Conservation (phyloP, 2,329 filamentous ascomycete genomes). For the Cladorrhinum sp. region DNA sequence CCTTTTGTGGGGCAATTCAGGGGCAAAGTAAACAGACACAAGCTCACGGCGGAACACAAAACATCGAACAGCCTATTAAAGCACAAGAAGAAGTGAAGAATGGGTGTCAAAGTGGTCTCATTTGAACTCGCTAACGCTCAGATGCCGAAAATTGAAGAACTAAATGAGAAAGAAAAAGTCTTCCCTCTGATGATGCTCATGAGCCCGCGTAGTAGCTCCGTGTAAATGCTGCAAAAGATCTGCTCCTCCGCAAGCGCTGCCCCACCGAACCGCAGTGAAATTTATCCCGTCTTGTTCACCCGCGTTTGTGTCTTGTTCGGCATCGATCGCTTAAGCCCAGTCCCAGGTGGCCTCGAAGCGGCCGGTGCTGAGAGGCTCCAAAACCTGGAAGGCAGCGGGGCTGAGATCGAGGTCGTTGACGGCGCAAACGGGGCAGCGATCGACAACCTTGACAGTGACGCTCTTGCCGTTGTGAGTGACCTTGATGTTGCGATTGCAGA, state of each 20-base stretch:
- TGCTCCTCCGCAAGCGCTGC: background rate
- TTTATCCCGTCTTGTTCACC: background rate
- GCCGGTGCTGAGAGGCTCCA: slow-evolving; percentile 40
- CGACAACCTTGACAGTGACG: slow-evolving; percentile 59
- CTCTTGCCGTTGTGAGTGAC: slow-evolving; percentile 36
- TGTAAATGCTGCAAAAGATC: background rate
- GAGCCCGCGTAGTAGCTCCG: background rate
- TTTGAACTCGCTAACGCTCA: background rate
- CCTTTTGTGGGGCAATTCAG: too few relatives aligned
- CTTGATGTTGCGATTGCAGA: slow-evolving; percentile 59
- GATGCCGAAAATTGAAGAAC: background rate
- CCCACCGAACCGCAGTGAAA: background rate
- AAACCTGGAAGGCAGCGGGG: slow-evolving; percentile 35
- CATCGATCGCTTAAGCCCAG: slow-evolving; percentile 20
- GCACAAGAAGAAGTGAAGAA: background rate
- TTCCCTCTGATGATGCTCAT: background rate
- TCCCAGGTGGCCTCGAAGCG: slow-evolving; percentile 33
- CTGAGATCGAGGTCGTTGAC: slow-evolving; percentile 37
- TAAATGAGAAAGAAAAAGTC: background rate
- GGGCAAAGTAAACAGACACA: too few relatives aligned
- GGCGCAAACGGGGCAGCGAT: slow-evolving; percentile 48
- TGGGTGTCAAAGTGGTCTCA: background rate
- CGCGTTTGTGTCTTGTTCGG: background rate
- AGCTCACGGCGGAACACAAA: too few relatives aligned
- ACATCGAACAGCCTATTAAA: too few relatives aligned